Percentiles rank a stretch among this genome's conserved stretches.
These are phyloP conservation scores for Trichoderma endophyticum DNA, from an alignment of 2,329 filamentous ascomycete genomes.

Conservation along the genomic window DNA sequence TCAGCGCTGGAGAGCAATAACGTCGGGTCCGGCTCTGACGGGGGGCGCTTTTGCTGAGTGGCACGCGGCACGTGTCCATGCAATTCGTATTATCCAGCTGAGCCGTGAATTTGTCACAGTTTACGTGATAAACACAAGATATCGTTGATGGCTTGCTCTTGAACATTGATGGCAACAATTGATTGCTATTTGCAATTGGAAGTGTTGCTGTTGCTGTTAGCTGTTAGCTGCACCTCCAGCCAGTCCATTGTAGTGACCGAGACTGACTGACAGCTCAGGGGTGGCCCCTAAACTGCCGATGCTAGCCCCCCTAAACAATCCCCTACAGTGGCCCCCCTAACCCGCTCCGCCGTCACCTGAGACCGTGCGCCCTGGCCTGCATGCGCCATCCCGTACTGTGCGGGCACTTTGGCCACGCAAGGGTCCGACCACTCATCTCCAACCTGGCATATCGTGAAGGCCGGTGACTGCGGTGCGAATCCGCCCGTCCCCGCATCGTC, in stretches of 20 bases:
- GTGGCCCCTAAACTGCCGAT: slow-evolving; percentile 4
- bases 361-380: not conserved
- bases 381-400: slow-evolving; percentile 10
- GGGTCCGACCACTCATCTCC: slow-evolving; percentile 1
- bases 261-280: not conserved
- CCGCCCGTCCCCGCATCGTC: not conserved
- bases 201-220: not conserved
- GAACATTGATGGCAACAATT: not conserved
- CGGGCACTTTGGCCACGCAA: slow-evolving; percentile 6
- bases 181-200: not conserved
- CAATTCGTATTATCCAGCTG: not conserved
- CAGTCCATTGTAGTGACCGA: not conserved
- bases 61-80: slow-evolving; percentile 2
- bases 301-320: not conserved
- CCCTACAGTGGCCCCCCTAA: not conserved
- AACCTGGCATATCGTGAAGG: not conserved
- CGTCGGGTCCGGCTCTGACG: not conserved
- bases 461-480: slow-evolving; percentile 8
- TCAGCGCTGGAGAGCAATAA: not conserved
- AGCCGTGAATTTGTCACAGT: not conserved
- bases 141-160: not conserved
- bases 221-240: not conserved
- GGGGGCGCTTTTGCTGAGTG: not conserved
- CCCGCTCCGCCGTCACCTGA: slow-evolving; percentile 3
- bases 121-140: not conserved